These are phyloP conservation scores for Kockiozyma suomiensis DNA, from an alignment of 805 yeast species.

Conservation along the genomic window DNA sequence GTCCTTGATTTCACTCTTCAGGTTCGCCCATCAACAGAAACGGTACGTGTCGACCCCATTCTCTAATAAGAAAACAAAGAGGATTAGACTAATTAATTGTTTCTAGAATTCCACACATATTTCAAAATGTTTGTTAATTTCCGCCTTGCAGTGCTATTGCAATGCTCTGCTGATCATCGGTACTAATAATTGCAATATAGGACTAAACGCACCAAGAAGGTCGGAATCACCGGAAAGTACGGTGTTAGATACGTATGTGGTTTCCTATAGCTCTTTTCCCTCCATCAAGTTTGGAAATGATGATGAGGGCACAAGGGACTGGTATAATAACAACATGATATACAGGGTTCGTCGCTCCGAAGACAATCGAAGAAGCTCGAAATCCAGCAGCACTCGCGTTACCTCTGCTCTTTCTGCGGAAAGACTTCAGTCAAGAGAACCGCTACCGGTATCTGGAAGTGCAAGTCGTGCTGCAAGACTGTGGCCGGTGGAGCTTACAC, in stretches of 20 bases:
- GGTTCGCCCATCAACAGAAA: constrained; percentile 13
- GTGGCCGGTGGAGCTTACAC: constrained; percentile 99
- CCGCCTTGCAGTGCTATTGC: not conserved
- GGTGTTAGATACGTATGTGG: constrained; percentile 88
- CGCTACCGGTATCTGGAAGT: constrained; percentile 98
- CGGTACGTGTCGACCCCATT: not conserved
- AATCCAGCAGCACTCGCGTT: constrained; percentile 97
- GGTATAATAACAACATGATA: not conserved
- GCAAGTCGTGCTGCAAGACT: constrained; percentile 92
- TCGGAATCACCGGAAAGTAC: constrained; percentile 99
- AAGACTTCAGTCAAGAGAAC: constrained; percentile 97
- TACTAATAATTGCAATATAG: constrained; percentile 46
- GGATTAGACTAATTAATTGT: not conserved
- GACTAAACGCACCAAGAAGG: constrained; percentile 99
- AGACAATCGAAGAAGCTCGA: constrained; percentile 99
- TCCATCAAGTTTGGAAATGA: not conserved
- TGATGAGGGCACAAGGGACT: not conserved
- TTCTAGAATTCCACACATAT: constrained; percentile 8
- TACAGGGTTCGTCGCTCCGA: constrained; percentile 94
- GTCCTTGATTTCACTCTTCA: constrained; percentile 4
- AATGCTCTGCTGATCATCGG: not conserved
- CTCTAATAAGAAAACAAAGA: not conserved
- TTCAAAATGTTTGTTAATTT: constrained; percentile 13
- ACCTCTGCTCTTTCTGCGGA: constrained; percentile 99
- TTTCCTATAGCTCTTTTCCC: not conserved